Percentiles rank a stretch among this genome's conserved stretches.
phyloP scores from a whole-genome alignment of 2,329 filamentous ascomycete species.

The Grosmannia penicillata region DNA sequence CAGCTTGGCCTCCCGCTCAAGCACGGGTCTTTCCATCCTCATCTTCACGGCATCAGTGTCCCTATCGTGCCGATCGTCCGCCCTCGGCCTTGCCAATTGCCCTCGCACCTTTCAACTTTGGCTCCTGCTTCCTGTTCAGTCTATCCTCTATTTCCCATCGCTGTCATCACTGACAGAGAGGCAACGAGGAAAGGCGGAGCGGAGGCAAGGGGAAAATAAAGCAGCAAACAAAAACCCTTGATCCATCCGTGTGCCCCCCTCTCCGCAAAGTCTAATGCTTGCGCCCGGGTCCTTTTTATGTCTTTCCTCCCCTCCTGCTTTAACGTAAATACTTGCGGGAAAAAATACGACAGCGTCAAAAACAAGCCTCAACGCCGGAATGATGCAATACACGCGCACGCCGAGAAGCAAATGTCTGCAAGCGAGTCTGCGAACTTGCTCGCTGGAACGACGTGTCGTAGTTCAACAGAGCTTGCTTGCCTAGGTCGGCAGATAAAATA shows the following conservation, averaged over 20 bases:
- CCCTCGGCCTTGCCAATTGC: too few species aligned
- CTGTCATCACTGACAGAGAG: not conserved
- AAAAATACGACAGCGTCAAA: not conserved
- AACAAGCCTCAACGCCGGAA: not conserved
- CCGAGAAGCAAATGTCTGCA: not conserved
- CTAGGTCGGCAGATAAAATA: not conserved
- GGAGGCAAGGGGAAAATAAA: not conserved
- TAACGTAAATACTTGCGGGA: not conserved
- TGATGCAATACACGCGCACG: not conserved
- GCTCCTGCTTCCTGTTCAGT: not conserved
- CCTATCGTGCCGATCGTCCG: too few species aligned
- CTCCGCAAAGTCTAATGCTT: slow-evolving; percentile 8
- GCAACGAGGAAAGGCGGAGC: not conserved
- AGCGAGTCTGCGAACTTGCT: too few species aligned
- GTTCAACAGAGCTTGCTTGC: not conserved
- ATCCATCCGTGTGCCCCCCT: not conserved
- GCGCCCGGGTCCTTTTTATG: slow-evolving; percentile 5
- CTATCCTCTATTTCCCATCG: slow-evolving; percentile 6
- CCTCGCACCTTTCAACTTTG: not conserved
- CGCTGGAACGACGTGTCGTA: too few species aligned
- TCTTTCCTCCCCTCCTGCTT: slow-evolving; percentile 1
- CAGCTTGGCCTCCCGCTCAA: too few species aligned
- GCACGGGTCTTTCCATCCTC: not conserved
- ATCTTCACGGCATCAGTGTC: too few species aligned
- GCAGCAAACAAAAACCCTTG: not conserved